Percentiles rank a stretch among this genome's conserved stretches.
These are phyloP conservation scores for Scedosporium boydii DNA, from an alignment of 2,329 filamentous ascomycete species.

Conservation along the genomic window DNA sequence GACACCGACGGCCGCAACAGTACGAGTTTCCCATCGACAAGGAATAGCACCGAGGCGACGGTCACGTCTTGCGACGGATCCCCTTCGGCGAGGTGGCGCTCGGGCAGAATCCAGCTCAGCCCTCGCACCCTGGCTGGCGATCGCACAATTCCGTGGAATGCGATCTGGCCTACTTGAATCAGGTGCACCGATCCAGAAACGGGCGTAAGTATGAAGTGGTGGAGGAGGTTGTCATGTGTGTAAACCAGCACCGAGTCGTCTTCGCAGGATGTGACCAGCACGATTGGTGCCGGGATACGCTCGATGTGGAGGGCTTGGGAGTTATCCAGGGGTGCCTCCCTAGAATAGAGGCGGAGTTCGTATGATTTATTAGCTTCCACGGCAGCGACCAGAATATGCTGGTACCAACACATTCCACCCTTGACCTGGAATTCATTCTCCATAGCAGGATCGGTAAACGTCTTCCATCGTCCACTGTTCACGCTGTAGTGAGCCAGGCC, in stretches of 20 bases:
- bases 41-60: constrained; percentile 83
- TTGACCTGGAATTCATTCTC: constrained; percentile 89
- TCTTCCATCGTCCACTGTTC: constrained; percentile 91
- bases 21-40: constrained; percentile 96
- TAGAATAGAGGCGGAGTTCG: constrained; percentile 85
- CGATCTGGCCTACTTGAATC: constrained; percentile 94
- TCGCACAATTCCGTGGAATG: constrained; percentile 90
- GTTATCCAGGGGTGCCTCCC: constrained; percentile 69
- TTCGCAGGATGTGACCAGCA: constrained; percentile 79
- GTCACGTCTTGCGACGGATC: constrained; percentile 94
- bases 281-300: constrained; percentile 73
- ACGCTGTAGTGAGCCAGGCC: constrained; percentile 94
- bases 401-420: constrained; percentile 98
- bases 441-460: constrained; percentile 68
- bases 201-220: constrained; percentile 83
- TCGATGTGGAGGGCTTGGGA: constrained; percentile 67
- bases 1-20: constrained; percentile 79
- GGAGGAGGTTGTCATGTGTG: constrained; percentile 90
- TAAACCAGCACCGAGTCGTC: constrained; percentile 94
- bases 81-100: constrained; percentile 78
- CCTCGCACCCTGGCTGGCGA: constrained; percentile 87
- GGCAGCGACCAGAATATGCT: constrained; percentile 86
- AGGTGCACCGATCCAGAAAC: constrained; percentile 62
- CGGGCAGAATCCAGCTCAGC: constrained; percentile 91
- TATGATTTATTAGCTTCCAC: constrained; percentile 78